These are phyloP conservation scores for Colletotrichum scovillei DNA, from an alignment of 2,329 filamentous ascomycete genomes.

Conservation along the genomic window DNA sequence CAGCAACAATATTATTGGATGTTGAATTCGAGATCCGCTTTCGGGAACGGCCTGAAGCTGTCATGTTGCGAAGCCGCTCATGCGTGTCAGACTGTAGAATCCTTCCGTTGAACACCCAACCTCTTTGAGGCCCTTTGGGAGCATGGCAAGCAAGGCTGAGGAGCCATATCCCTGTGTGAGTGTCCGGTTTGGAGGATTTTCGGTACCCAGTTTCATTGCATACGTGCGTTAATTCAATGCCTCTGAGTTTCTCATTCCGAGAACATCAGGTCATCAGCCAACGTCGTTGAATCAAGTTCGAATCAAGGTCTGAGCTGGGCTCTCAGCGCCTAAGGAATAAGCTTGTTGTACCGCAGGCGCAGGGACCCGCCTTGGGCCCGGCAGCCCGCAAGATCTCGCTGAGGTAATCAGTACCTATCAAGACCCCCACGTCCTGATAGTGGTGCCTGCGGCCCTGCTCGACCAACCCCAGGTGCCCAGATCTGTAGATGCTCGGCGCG, in stretches of 20 bases:
- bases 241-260: too few species aligned
- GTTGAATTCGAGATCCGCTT: neutral
- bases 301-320: neutral
- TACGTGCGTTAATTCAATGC: neutral
- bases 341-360: neutral
- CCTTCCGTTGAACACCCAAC: neutral
- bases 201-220: neutral
- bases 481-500: conserved; percentile 17
- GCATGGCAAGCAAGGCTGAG: neutral
- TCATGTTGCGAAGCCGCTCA: neutral
- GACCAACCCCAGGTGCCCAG: conserved; percentile 20
- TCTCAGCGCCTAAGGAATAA: neutral
- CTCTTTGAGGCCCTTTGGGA: neutral
- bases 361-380: neutral
- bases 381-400: neutral
- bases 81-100: neutral
- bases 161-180: neutral
- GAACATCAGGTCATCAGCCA: too few species aligned
- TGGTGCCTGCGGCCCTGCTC: neutral
- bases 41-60: neutral
- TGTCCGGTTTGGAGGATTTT: neutral
- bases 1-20: neutral
- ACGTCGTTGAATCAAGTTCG: neutral
- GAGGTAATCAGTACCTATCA: conserved; percentile 4
- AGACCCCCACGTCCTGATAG: conserved; percentile 9